Evolutionary conservation across 2,329 filamentous ascomycete species (phyloP), one percentile per base, ranked within the genome.

Genomic region (Xylaria sp.): DNA sequence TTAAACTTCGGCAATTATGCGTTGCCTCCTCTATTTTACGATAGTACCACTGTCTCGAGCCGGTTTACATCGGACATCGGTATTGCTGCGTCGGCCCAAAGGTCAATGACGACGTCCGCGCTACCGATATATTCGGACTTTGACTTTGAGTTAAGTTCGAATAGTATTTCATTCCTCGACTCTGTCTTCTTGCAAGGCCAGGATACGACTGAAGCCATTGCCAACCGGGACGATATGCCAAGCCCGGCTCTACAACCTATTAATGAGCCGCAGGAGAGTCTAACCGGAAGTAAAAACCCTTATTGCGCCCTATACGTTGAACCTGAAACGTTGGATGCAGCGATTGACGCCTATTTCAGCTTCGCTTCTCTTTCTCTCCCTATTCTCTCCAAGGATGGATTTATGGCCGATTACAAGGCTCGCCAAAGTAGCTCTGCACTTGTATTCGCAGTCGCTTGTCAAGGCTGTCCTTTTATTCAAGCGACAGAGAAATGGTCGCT

Each of bases 391-490:
- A 65, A 50, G 45, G 63, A 68, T 22, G 62, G 51, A 15, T 66
- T 68, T 39, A 68, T 68, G 54, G 25, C 27, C 15, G 62, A 68
- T 36, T 68, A 66, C 27, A 62, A 55, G 22, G 10, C 11, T 22
- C 29, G 15, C 17, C 39, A 33, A 15, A 59, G 62, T 42, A 66
- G 63, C 47, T 44, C 27, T 51, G 49, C 66, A 4, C 58, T 66
- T 10, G 66, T 68, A 51, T 66, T 55, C 17, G 66, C 66, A 39
- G 56, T 67, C 25, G 66, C 66, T 38, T 68, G 66, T 42, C 66
- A 50, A 50, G 66, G 63, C 7, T 65, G 66, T 25, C 42, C 66
- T 20, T 68, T 63, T 42, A 55, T 51, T 31, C 53, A 60, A 38
- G 22, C 33, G 2, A 11, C 45, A 27, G 62, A 56, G 11, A 68